These are phyloP conservation scores for Colletotrichum aenigma DNA, from an alignment of 2,329 filamentous ascomycete genomes.

Conservation along the genomic window DNA sequence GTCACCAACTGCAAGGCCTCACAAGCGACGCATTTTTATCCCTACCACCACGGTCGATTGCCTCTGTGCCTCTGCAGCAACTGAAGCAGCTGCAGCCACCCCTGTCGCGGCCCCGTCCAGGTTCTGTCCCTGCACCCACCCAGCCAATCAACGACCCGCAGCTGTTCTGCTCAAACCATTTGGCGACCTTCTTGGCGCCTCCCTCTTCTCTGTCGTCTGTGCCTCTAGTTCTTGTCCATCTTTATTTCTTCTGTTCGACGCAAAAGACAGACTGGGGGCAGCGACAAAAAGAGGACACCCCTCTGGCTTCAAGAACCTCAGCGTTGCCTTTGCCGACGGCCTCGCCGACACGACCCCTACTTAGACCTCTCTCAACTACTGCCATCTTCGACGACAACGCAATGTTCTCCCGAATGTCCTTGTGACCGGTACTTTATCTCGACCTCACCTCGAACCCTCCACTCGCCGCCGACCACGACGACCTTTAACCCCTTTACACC, in stretches of 20 bases:
- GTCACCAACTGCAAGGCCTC: slow-evolving; percentile 27
- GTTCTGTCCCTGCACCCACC: neutral
- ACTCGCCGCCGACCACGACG: neutral
- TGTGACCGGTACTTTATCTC: neutral
- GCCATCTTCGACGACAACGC: neutral
- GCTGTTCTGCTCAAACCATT: neutral
- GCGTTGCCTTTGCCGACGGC: neutral
- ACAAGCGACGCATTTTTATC: neutral
- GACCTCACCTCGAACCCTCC: neutral
- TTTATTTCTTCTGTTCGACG: neutral
- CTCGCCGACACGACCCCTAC: neutral
- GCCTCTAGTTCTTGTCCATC: neutral
- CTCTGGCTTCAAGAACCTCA: neutral
- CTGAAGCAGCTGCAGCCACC: slow-evolving; percentile 7
- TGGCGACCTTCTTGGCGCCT: neutral
- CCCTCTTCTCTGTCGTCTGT: neutral
- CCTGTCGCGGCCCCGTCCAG: neutral
- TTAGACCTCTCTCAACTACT: neutral
- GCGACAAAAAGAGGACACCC: neutral
- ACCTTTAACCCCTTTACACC: neutral
- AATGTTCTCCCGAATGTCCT: neutral
- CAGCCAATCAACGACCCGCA: slow-evolving; percentile 15
- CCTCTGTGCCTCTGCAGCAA: slow-evolving; percentile 1
- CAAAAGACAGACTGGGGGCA: neutral
- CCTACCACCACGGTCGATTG: neutral